Conservation (phyloP, 2,329 filamentous ascomycete genomes). For the Exserohilum turcica region DNA sequence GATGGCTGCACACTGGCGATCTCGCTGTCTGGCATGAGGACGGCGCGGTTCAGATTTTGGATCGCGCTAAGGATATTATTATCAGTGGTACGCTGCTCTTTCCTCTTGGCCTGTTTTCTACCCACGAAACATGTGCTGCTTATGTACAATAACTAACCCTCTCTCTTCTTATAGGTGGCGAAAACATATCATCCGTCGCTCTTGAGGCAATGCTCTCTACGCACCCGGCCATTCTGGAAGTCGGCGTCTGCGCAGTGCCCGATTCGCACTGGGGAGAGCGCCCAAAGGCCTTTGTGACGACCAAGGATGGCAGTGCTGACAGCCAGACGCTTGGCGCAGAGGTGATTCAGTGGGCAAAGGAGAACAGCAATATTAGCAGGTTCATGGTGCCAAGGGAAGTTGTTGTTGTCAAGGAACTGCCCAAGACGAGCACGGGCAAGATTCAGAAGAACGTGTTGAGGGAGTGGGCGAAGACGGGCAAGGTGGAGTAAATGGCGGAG, state of each 20-base stretch:
- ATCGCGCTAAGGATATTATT: slow-evolving; percentile 96
- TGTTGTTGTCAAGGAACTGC: slow-evolving; percentile 83
- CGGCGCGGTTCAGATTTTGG: slow-evolving; percentile 87
- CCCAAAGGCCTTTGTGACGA: slow-evolving; percentile 91
- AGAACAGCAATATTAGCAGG: slow-evolving; percentile 77
- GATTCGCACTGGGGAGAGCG: slow-evolving; percentile 94
- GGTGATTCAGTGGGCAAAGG: slow-evolving; percentile 84
- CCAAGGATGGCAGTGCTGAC: slow-evolving; percentile 57
- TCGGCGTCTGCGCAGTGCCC: slow-evolving; percentile 83
- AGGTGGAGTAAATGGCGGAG: slow-evolving; percentile 30
- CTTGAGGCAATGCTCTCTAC: slow-evolving; percentile 87
- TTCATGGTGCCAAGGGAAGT: slow-evolving; percentile 83
- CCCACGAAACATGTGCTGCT: no score
- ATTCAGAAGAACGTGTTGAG: slow-evolving; percentile 91
- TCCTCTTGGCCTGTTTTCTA: not conserved
- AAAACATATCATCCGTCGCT: slow-evolving; percentile 95
- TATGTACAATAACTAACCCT: not conserved
- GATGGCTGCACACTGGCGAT: slow-evolving; percentile 86
- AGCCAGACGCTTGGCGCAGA: slow-evolving; percentile 69
- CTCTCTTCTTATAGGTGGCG: slow-evolving; percentile 66
- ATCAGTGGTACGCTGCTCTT: slow-evolving; percentile 74
- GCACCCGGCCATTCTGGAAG: slow-evolving; percentile 88
- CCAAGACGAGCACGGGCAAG: slow-evolving; percentile 97
- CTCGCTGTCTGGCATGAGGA: slow-evolving; percentile 92
- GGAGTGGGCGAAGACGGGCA: slow-evolving; percentile 72